Conservation (phyloP, 225 moss, liverwort and hornwort species). For the Lunularia cruciata region DNA sequence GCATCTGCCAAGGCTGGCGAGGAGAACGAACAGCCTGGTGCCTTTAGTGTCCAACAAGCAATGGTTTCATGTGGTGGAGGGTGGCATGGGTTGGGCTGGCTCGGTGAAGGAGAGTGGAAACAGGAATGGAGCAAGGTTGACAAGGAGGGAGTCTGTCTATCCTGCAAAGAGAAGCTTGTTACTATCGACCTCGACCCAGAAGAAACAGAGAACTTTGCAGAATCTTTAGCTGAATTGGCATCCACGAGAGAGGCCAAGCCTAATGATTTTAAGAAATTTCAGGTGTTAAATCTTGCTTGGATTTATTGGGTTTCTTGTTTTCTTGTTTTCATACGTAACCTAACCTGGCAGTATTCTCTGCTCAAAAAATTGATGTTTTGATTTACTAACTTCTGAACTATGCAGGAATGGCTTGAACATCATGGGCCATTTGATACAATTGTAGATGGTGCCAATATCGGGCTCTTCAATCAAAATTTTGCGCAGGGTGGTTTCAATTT, state of each 20-base stretch:
- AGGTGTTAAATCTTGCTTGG: slow-evolving; percentile 44
- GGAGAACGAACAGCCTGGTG: slow-evolving; percentile 40
- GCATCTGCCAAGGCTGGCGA: slow-evolving; percentile 53
- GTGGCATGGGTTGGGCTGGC: slow-evolving; percentile 97
- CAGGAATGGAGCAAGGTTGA: slow-evolving; percentile 62
- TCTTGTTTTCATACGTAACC: neutral
- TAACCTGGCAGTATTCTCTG: neutral
- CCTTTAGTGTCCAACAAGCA: slow-evolving; percentile 52
- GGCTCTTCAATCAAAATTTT: slow-evolving; percentile 89
- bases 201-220: slow-evolving; percentile 82
- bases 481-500: slow-evolving; percentile 89
- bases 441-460: slow-evolving; percentile 91
- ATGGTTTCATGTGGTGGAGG: slow-evolving; percentile 77
- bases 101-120: slow-evolving; percentile 77
- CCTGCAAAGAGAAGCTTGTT: slow-evolving; percentile 74
- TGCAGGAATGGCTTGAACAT: slow-evolving; percentile 83
- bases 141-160: slow-evolving; percentile 59
- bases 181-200: slow-evolving; percentile 87
- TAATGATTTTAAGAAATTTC: slow-evolving; percentile 81
- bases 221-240: slow-evolving; percentile 74
- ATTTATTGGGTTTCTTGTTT: neutral
- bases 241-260: slow-evolving; percentile 71
- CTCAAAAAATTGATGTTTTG: too few species aligned
- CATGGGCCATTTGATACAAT: slow-evolving; percentile 88
- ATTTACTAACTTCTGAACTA: neutral